Conservation (phyloP, 495 filamentous ascomycete genomes). For the Oidiodendron maius region DNA sequence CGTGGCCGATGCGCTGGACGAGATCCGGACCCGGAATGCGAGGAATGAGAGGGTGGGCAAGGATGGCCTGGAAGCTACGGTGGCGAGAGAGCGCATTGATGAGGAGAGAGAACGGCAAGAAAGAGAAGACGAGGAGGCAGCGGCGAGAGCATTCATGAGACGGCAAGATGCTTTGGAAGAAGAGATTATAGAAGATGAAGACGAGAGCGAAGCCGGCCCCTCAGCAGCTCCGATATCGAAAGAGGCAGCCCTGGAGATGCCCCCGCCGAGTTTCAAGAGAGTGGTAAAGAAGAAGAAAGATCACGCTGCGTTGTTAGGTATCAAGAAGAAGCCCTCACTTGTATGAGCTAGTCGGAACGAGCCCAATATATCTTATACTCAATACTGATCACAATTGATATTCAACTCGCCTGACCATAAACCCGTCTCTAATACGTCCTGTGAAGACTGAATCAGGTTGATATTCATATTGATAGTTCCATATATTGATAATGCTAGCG, state of each 20-base stretch:
- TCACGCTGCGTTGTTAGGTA: slow-evolving; percentile 63
- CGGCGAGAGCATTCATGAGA: slow-evolving; percentile 70
- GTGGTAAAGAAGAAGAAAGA: slow-evolving; percentile 83
- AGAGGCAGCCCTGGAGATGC: slow-evolving; percentile 27
- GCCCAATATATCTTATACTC: too few relatives aligned
- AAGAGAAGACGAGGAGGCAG: slow-evolving; percentile 80
- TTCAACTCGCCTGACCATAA: too few relatives aligned
- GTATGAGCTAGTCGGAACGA: slow-evolving; percentile 33
- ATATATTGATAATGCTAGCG: too few relatives aligned
- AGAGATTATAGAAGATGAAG: slow-evolving; percentile 33
- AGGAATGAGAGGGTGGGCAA: slow-evolving; percentile 68
- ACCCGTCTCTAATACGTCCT: too few relatives aligned
- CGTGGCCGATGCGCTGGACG: slow-evolving; percentile 91
- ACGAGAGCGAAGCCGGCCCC: slow-evolving; percentile 22
- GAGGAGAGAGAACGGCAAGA: slow-evolving; percentile 59
- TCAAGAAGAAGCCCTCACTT: slow-evolving; percentile 76
- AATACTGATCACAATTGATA: too few relatives aligned
- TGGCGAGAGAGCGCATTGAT: slow-evolving; percentile 46
- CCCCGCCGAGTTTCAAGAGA: slow-evolving; percentile 68
- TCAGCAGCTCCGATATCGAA: slow-evolving; percentile 24
- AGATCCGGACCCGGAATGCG: slow-evolving; percentile 88
- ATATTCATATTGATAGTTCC: too few relatives aligned
- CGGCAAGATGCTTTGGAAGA: slow-evolving; percentile 31
- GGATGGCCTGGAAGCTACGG: slow-evolving; percentile 42
- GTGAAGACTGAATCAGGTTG: too few relatives aligned